Evolutionary conservation across 106 monocot species (phyloP).

Genomic region (Acorus calamus): DNA sequence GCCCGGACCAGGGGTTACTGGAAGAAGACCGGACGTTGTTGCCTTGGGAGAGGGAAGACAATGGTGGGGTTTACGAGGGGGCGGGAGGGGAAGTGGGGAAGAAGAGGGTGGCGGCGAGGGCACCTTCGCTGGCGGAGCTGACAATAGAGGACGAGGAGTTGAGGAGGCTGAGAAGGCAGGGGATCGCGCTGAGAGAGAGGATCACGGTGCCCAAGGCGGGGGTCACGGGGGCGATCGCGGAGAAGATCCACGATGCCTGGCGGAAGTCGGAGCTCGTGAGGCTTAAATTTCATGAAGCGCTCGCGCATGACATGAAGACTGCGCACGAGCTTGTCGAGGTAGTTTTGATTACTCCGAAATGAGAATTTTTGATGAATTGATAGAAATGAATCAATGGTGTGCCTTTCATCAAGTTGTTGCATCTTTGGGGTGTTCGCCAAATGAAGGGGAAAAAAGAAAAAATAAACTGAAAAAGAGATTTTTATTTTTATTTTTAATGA

Average conservation of each 20-base stretch:
- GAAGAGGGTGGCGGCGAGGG: constrained; percentile 60
- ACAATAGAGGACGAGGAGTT: constrained; percentile 84
- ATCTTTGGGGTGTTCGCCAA: too few relatives aligned
- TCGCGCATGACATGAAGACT: constrained; percentile 92
- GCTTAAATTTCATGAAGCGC: constrained; percentile 80
- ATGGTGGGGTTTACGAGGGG: constrained; percentile 1
- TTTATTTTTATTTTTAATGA: too few relatives aligned
- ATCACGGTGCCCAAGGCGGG: constrained; percentile 85
- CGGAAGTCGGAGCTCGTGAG: constrained; percentile 74
- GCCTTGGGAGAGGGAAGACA: constrained; percentile 69
- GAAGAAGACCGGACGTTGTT: constrained; percentile 15
- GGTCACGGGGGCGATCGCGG: constrained; percentile 57
- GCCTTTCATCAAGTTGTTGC: too few relatives aligned
- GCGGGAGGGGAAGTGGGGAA: constrained; percentile 8
- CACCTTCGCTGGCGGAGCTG: constrained; percentile 83
- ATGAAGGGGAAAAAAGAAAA: too few relatives aligned
- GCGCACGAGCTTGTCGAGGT: constrained; percentile 97
- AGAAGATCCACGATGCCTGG: constrained; percentile 84
- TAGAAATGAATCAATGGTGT: too few relatives aligned
- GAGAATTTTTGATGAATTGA: not conserved
- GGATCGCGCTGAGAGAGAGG: constrained; percentile 71
- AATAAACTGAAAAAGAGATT: too few relatives aligned
- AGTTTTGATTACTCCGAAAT: not conserved
- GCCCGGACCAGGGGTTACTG: constrained; percentile 28
- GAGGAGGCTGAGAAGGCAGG: constrained; percentile 58